phyloP scores from a whole-genome alignment of 2,329 filamentous ascomycete genomes.

The Colletotrichum somersetense region DNA sequence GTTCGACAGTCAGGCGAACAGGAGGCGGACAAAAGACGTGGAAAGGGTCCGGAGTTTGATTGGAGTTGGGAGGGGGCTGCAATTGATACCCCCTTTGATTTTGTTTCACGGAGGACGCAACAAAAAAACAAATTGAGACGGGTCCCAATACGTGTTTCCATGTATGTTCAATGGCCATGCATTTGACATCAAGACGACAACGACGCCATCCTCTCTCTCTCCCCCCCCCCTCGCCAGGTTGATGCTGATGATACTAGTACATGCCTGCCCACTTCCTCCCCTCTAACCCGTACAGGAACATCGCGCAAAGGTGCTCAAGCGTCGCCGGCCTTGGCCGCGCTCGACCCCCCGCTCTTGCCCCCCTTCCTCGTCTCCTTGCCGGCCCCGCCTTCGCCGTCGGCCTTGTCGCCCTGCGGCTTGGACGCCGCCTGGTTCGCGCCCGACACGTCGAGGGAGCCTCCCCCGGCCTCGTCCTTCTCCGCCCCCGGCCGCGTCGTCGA shows the following conservation, averaged over 20 bases:
- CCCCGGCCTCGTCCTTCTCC: constrained; percentile 57
- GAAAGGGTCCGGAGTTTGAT: constrained; percentile 1
- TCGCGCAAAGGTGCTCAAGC: background rate
- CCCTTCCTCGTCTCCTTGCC: constrained; percentile 52
- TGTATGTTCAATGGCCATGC: constrained; percentile 15
- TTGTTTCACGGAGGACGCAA: constrained; percentile 11
- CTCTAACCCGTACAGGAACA: background rate
- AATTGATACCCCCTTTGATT: constrained; percentile 31
- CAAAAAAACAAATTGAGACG: background rate
- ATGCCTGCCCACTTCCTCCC: background rate
- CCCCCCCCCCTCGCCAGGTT: background rate
- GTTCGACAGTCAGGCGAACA: background rate
- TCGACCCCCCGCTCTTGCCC: constrained; percentile 50
- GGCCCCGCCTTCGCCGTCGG: constrained; percentile 49
- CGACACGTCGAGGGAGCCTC: constrained; percentile 56
- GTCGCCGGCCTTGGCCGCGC: constrained; percentile 50
- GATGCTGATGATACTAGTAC: constrained; percentile 18
- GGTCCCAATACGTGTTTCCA: background rate
- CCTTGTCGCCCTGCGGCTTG: constrained; percentile 53
- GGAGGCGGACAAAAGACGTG: background rate
- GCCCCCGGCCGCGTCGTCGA: constrained; percentile 75
- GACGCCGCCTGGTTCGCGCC: constrained; percentile 61
- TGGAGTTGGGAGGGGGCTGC: constrained; percentile 24
- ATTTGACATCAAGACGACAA: constrained; percentile 5
- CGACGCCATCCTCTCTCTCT: background rate